These are phyloP conservation scores for Rhizomucor pusillus DNA, from an alignment of 371 early-diverging fungal species.

Conservation along the genomic window DNA sequence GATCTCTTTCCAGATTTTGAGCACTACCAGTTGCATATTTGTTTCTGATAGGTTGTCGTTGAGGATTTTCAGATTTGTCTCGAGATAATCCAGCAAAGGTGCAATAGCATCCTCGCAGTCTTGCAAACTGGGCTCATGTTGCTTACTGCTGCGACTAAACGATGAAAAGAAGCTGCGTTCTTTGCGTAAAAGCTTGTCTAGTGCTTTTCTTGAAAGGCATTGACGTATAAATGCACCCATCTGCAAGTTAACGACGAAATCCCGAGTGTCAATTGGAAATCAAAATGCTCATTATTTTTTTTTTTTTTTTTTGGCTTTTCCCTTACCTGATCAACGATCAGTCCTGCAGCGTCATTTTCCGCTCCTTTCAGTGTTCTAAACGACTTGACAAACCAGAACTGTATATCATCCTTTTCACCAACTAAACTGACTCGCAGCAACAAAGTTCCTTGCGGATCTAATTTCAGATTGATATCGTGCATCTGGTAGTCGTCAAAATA, in stretches of 20 bases:
- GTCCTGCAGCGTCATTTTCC: constrained; percentile 67
- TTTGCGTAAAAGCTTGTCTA: constrained; percentile 39
- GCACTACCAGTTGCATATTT: constrained; percentile 79
- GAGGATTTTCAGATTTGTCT: constrained; percentile 78
- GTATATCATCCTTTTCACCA: constrained; percentile 89
- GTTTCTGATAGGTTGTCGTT: constrained; percentile 74
- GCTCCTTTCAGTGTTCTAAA: constrained; percentile 76
- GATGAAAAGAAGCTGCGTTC: constrained; percentile 44
- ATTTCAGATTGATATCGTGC: constrained; percentile 80
- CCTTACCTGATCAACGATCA: constrained; percentile 69
- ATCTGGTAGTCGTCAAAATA: constrained; percentile 69
- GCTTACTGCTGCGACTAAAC: constrained; percentile 31
- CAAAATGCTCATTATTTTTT: neutral
- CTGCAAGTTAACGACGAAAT: no score
- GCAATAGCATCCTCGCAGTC: constrained; percentile 76
- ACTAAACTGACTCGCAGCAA: constrained; percentile 84
- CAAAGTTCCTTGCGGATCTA: constrained; percentile 84
- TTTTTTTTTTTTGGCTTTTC: neutral
- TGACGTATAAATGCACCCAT: constrained; percentile 62
- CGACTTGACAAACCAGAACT: constrained; percentile 88
- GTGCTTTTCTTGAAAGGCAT: constrained; percentile 42
- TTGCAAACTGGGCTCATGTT: constrained; percentile 49
- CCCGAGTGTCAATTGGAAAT: no score
- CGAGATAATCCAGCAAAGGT: constrained; percentile 85
- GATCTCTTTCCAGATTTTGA: constrained; percentile 84